Percentiles rank a stretch among this genome's conserved stretches.
Conservation (phyloP, 2,329 filamentous ascomycete genomes). For the Fusarium foetens region DNA sequence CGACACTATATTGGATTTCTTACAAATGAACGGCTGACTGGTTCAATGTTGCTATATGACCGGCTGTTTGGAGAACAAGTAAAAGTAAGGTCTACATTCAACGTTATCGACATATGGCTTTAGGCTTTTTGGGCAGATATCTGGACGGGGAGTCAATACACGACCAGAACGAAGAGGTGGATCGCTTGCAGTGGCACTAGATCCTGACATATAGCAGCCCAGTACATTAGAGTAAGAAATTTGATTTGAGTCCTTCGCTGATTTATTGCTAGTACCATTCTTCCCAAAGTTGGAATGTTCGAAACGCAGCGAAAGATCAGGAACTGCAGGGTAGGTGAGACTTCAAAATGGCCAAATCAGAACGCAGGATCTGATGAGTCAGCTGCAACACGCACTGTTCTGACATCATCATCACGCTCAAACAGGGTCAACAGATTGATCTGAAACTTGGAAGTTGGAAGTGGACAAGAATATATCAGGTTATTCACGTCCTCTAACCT, state of each 20-base stretch:
- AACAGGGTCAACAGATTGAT: constrained; percentile 12
- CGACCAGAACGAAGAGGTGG: too few species aligned
- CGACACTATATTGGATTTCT: too few species aligned
- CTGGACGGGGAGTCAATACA: too few species aligned
- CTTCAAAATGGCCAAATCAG: neutral
- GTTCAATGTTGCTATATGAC: neutral
- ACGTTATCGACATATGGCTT: accelerated
- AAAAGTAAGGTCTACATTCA: accelerated
- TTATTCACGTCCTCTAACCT: neutral
- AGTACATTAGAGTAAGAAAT: accelerated
- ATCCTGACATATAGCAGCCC: accelerated
- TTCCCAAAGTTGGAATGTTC: accelerated
- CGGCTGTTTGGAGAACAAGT: neutral
- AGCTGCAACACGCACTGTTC: neutral
- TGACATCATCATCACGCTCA: constrained; percentile 31
- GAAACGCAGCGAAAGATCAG: neutral
- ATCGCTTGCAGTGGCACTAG: accelerated
- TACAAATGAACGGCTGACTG: accelerated
- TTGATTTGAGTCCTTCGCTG: accelerated
- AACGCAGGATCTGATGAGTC: neutral
- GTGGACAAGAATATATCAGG: constrained; percentile 12
- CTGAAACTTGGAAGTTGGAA: constrained; percentile 36
- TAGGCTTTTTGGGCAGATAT: too few species aligned
- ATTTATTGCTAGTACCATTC: accelerated
- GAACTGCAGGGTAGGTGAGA: neutral